Percentiles rank a stretch among this genome's conserved stretches.
These are phyloP conservation scores for Lanzia echinophila DNA, from an alignment of 2,329 filamentous ascomycete genomes.

Conservation along the genomic window DNA sequence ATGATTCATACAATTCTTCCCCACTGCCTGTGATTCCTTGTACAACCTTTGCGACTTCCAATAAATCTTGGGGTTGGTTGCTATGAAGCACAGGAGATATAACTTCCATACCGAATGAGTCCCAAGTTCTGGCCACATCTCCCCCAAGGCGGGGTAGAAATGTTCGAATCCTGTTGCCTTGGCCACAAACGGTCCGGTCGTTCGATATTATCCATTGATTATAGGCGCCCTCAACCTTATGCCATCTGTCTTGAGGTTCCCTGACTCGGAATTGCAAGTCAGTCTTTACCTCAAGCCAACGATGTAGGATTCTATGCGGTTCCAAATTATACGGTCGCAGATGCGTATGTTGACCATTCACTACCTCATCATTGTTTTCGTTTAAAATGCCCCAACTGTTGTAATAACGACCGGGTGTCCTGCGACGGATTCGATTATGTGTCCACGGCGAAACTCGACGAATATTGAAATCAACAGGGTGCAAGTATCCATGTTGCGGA, in stretches of 20 bases:
- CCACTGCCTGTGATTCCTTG: conserved; percentile 7
- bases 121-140: conserved; percentile 15
- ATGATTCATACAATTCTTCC: conserved; percentile 11
- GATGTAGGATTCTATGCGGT: conserved; percentile 17
- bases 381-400: conserved; percentile 18
- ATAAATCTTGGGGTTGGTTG: neutral
- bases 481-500: conserved; percentile 2
- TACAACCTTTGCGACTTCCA: conserved; percentile 14
- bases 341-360: no score
- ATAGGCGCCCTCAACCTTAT: conserved; percentile 12
- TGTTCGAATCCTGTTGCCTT: conserved; percentile 17
- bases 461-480: conserved; percentile 11
- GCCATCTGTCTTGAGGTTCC: neutral
- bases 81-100: conserved; percentile 18
- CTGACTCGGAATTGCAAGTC: conserved; percentile 3
- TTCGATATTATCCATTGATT: conserved; percentile 18
- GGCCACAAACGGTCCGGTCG: conserved; percentile 19
- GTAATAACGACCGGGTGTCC: conserved; percentile 12
- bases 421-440: neutral
- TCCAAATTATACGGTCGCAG: conserved; percentile 13
- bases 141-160: conserved; percentile 14
- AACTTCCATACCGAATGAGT: conserved; percentile 22
- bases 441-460: conserved; percentile 11
- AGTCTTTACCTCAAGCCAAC: no score
- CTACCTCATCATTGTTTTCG: neutral